Evolutionary conservation across 202 grass and related monocot genomes (phyloP).

Genomic region (Zizania palustris): DNA sequence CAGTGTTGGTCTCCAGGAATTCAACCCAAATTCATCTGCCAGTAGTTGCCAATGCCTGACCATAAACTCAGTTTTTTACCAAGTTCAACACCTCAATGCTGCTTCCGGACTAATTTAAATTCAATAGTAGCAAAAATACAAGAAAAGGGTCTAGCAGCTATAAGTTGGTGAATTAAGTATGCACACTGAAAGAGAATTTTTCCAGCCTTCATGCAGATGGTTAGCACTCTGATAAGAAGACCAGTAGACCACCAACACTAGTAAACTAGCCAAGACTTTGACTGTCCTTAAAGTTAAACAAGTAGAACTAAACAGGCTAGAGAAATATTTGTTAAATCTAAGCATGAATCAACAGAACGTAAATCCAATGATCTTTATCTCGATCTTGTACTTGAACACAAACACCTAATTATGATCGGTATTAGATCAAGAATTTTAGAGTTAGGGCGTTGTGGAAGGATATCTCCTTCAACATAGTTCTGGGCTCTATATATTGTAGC

Average conservation of each 20-base stretch:
- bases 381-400: no score
- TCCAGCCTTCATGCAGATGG: constrained; percentile 21
- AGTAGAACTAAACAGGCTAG: not conserved
- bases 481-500: no score
- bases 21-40: constrained; percentile 42
- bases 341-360: no score
- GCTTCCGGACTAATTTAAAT: constrained; percentile 3
- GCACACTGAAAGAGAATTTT: not conserved
- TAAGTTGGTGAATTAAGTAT: not conserved
- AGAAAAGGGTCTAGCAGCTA: not conserved
- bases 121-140: not conserved
- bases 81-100: constrained; percentile 3
- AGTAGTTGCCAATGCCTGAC: constrained; percentile 19
- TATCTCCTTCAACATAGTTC: no score
- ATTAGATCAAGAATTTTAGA: no score
- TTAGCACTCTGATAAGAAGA: constrained; percentile 29
- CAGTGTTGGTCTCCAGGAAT: constrained; percentile 45
- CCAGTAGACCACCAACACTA: constrained; percentile 28
- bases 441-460: no score
- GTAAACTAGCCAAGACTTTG: constrained; percentile 38
- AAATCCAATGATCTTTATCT: no score
- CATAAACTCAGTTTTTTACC: constrained; percentile 26
- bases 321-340: not conserved
- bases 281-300: constrained; percentile 25
- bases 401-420: no score